Percentiles rank a stretch among this genome's conserved stretches.
Conservation (phyloP, 495 filamentous ascomycete genomes). For the Lasiosphaeris hirsuta region DNA sequence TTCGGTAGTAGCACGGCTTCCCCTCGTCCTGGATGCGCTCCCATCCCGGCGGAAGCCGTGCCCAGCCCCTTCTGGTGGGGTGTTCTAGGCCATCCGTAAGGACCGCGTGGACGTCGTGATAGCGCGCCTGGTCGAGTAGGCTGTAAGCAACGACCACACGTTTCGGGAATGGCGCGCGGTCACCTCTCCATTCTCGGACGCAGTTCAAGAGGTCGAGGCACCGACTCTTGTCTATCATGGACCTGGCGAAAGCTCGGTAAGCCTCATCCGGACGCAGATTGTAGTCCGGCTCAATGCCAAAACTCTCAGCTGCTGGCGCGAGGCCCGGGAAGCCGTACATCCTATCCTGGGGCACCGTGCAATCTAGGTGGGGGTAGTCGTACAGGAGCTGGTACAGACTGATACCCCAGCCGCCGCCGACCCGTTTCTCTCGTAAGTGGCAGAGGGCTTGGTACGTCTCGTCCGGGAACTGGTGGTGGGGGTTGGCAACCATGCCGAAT, state of each 20-base stretch:
- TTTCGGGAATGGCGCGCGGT: background rate
- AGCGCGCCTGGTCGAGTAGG: slow-evolving; percentile 4
- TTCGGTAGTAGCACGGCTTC: background rate
- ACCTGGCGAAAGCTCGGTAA: background rate
- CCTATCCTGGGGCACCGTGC: background rate
- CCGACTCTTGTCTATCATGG: background rate
- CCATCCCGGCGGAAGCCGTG: slow-evolving; percentile 1
- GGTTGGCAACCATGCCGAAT: background rate
- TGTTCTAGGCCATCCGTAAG: too few species aligned
- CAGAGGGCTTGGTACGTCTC: slow-evolving; percentile 1
- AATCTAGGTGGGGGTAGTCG: background rate
- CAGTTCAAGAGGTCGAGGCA: slow-evolving; percentile 4
- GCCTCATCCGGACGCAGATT: background rate
- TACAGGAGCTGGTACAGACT: background rate
- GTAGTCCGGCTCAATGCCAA: slow-evolving; percentile 9
- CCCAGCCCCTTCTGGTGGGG: background rate
- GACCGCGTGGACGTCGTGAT: slow-evolving; percentile 6
- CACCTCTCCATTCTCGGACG: slow-evolving; percentile 1
- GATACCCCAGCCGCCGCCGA: background rate
- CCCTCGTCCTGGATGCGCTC: background rate
- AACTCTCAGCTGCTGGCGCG: background rate
- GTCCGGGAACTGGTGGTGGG: background rate
- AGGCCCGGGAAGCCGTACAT: background rate
- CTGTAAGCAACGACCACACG: background rate
- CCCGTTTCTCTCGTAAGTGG: background rate